A percentile compares a stretch with the other conserved stretches of the same genome.
These are phyloP conservation scores for Spizellomyces sp. DNA, from an alignment of 192 early-diverging fungal genomes.

Conservation along the genomic window DNA sequence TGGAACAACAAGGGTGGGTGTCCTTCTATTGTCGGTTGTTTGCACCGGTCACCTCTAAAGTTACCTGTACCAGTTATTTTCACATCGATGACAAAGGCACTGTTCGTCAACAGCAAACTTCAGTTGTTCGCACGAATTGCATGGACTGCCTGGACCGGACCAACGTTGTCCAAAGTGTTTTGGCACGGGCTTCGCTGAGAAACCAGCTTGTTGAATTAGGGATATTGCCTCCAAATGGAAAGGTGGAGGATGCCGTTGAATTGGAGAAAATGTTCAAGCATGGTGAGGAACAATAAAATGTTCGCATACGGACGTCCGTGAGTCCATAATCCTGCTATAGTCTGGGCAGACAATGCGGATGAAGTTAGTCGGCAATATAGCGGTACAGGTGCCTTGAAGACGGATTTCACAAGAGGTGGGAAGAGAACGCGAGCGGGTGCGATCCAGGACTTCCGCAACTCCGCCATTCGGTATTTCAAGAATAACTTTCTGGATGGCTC, in stretches of 20 bases:
- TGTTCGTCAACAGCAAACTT: slow-evolving; percentile 61
- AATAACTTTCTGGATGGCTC: slow-evolving; percentile 95
- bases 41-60: not conserved
- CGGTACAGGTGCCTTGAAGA: slow-evolving; percentile 97
- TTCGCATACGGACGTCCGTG: not conserved
- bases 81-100: slow-evolving; percentile 42
- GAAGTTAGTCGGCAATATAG: slow-evolving; percentile 87
- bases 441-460: slow-evolving; percentile 80
- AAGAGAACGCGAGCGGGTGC: slow-evolving; percentile 82
- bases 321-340: slow-evolving; percentile 41
- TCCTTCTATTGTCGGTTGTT: no score
- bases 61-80: slow-evolving; percentile 52
- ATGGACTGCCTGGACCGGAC: slow-evolving; percentile 99
- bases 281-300: slow-evolving; percentile 42
- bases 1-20: slow-evolving; percentile 60
- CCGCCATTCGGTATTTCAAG: slow-evolving; percentile 82
- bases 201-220: slow-evolving; percentile 71
- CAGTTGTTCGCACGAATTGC: slow-evolving; percentile 94
- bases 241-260: slow-evolving; percentile 61
- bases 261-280: slow-evolving; percentile 82
- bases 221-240: slow-evolving; percentile 62
- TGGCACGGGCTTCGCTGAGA: slow-evolving; percentile 75
- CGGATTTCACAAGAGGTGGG: slow-evolving; percentile 96
- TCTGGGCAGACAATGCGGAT: slow-evolving; percentile 99
- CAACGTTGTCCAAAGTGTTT: slow-evolving; percentile 94